Evolutionary conservation across 2,329 filamentous ascomycete species (phyloP).

Genomic region (Penicillium vulpinum): DNA sequence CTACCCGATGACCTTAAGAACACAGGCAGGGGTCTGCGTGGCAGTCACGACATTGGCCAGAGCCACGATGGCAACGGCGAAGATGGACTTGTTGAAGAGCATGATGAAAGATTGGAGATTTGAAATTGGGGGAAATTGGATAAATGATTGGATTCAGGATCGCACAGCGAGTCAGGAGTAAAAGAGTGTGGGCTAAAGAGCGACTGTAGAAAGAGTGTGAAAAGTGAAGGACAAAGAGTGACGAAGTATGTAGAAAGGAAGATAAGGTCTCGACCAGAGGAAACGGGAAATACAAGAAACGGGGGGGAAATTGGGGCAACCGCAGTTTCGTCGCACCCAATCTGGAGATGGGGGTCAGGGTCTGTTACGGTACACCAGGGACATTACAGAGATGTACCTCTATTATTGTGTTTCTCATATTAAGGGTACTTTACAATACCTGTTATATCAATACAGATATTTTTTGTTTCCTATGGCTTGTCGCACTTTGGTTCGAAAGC

Average conservation of each 20-base stretch:
- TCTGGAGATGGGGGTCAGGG: conserved; percentile 7
- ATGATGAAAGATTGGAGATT: conserved; percentile 33
- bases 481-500: conserved; percentile 4
- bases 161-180: conserved; percentile 23
- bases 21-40: conserved; percentile 50
- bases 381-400: neutral
- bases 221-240: conserved; percentile 26
- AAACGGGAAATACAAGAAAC: conserved; percentile 4
- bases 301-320: conserved; percentile 5
- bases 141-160: conserved; percentile 13
- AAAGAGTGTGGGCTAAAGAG: conserved; percentile 23
- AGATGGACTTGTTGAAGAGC: conserved; percentile 46
- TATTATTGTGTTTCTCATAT: accelerated
- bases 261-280: conserved; percentile 14
- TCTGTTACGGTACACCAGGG: conserved; percentile 2
- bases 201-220: conserved; percentile 17
- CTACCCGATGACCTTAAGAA: conserved; percentile 54
- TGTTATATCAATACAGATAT: neutral
- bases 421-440: neutral
- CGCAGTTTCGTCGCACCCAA: conserved; percentile 14
- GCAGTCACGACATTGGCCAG: conserved; percentile 44
- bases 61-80: conserved; percentile 48
- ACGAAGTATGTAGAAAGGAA: conserved; percentile 22
- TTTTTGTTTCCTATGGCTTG: conserved; percentile 2
- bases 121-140: neutral